Percentiles rank a stretch among this genome's conserved stretches.
These are phyloP conservation scores for Populus trichocarpa DNA, from an alignment of 441 rosid species.

Conservation along the genomic window DNA sequence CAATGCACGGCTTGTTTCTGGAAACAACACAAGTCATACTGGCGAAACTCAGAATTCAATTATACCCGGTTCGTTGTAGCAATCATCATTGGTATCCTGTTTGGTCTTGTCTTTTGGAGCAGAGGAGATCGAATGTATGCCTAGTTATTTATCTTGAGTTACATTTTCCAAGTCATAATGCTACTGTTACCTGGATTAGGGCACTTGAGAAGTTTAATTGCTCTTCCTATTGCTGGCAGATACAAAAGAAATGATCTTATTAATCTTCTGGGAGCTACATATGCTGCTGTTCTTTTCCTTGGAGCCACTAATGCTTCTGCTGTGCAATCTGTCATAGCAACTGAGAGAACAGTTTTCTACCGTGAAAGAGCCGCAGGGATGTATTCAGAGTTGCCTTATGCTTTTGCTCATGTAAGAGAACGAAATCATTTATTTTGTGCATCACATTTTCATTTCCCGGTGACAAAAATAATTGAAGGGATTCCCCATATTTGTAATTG, in stretches of 20 bases:
- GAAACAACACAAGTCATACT: conserved; percentile 64
- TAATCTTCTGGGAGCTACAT: conserved; percentile 61
- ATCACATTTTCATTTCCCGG: neutral
- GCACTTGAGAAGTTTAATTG: neutral
- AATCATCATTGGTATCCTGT: conserved; percentile 36
- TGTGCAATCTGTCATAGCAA: conserved; percentile 54
- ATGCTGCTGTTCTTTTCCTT: conserved; percentile 68
- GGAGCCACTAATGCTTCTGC: conserved; percentile 69
- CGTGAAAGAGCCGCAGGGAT: conserved; percentile 90
- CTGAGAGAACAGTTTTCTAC: conserved; percentile 82
- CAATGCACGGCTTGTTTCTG: conserved; percentile 64
- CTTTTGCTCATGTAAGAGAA: conserved; percentile 52
- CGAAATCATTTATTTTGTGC: neutral
- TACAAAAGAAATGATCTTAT: conserved; percentile 23
- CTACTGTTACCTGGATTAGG: neutral
- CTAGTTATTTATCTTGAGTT: neutral
- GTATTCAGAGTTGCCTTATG: conserved; percentile 70
- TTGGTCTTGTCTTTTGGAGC: conserved; percentile 55
- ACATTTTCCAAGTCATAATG: neutral
- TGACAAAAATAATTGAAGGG: too few species aligned
- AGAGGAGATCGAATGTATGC: conserved; percentile 48
- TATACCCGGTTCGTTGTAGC: conserved; percentile 48
- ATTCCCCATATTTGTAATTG: neutral
- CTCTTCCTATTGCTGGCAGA: conserved; percentile 4
- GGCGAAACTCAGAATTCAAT: conserved; percentile 58